Evolutionary conservation across 2,329 filamentous ascomycete genomes (phyloP), one percentile per base, ranked within the genome.

Genomic region (Rhytidhysteron rufulum): DNA sequence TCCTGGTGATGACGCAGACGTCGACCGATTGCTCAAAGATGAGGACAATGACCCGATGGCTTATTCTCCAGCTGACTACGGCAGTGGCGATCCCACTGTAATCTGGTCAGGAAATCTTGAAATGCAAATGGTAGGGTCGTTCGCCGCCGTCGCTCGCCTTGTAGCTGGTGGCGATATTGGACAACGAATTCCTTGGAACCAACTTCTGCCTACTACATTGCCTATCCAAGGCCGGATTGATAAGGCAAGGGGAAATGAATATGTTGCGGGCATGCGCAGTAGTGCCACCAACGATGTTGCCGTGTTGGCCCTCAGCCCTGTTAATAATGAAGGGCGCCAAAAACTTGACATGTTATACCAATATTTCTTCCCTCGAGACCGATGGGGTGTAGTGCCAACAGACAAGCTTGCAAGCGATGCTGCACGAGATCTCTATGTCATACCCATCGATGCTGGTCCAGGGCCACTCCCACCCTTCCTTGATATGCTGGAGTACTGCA

Each of bases 391-490:
- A 2, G 77, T 96, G 5, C 60, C 59, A 5, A 47, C 59, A 4
- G 57, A 63, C 11, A 44, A 43, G 7, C 43, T 50, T 11, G 83
- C 83, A 11, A 86, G 91, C 58, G 78, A 81, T 16, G 84, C 88
- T 44, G 85, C 96, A 35, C 84, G 89, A 44, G 91, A 97, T 59
- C 87, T 90, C 2, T 97, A 97, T 62, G 78, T 97, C 22, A 84
- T 96, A 8, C 91, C 93, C 0, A 80, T 97, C 4, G 80, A 88
- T 22, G 77, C 82, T 4, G 88, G 87, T 24, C 79, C 78, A 36
- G 70, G 67, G 24, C 69, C 70, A 35, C 78, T 91, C 31, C 91
- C 93, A 0, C 86, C 90, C 46, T 95, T 96, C 54, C 81, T 96
- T 63, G 79, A 88, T 45, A 86, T 95, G 56, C 77, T 97, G n/a